Base-by-base conservation (phyloP, 305 asterid genomes). In the Striga hermonthica region DNA sequence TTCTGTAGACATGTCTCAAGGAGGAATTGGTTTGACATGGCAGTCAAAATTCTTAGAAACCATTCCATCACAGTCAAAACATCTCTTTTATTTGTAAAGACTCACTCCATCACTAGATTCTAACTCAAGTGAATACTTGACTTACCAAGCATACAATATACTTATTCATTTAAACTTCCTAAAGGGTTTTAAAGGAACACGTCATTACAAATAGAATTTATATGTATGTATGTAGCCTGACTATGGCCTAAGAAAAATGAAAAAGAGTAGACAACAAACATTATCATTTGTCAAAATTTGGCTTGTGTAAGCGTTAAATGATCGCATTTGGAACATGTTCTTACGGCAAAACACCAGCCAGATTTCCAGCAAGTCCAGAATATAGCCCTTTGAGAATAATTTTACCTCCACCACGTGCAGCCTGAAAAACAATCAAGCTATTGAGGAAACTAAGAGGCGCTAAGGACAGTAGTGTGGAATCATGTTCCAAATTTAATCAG, bases 331-430 rank as follows among this genome's bases (percentile, higher is more conserved):
- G 57, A 34, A 50, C n/a, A 64, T 52, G 72, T 72, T 62, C 93
- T 87, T 84, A 92, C 98, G 98, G 98, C 69, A 92, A 79, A 64
- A 92, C 98, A 60, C 97, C 98, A 73, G 85, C 96, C 81, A 92
- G 80, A 83, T 92, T 92, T 75, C 98, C 98, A 48, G 88, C 83
- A 74, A 92, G 87, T 75, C 98, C 98, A 47, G 97, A 85, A 73
- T 92, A 92, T 52, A 92, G 81, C 69, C 98, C 98, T 76, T 87
- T 89, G 65, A 92, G 86, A 76, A 80, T 73, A 72, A 92, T 92
- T 79, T 89, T 76, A 60, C 96, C 95, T 67, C 97, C 97, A 72
- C 96, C 97, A 38, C 74, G 96, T 74, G 77, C 97, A 64, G 95
- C 97, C 97, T 89, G 84, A 74, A 74, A 65, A 65, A 62, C 52